phyloP scores from a whole-genome alignment of 225 moss, liverwort and hornwort species.

The Physcomitrium patens region DNA sequence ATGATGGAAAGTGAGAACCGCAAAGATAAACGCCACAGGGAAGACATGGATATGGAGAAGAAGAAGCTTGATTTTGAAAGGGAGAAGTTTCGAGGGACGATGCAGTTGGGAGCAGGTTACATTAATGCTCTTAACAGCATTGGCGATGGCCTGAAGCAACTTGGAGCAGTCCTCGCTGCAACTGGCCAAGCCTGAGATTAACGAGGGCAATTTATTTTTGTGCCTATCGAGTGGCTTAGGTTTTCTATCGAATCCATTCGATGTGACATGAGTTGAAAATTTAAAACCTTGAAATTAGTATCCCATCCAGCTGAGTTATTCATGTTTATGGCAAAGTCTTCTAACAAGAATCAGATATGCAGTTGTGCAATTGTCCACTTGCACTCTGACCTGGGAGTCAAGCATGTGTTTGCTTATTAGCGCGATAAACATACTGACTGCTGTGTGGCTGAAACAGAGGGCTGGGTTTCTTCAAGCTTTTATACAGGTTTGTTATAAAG shows the following conservation, averaged over 20 bases:
- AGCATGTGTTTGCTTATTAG: constrained; percentile 7
- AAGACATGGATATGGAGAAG: constrained; percentile 66
- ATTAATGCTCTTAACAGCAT: constrained; percentile 71
- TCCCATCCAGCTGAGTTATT: constrained; percentile 14
- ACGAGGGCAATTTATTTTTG: background rate
- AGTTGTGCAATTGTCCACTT: background rate
- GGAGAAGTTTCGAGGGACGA: constrained; percentile 59
- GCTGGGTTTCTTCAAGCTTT: constrained; percentile 17
- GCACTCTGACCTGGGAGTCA: constrained; percentile 24
- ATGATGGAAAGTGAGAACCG: constrained; percentile 79
- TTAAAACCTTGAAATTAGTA: constrained; percentile 2
- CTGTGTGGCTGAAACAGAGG: constrained; percentile 24
- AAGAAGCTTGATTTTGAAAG: constrained; percentile 61
- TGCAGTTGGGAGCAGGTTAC: constrained; percentile 68
- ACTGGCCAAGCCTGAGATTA: constrained; percentile 35
- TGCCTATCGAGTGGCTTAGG: background rate
- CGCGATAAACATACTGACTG: constrained; percentile 27
- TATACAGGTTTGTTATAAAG: constrained; percentile 33
- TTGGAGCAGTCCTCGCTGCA: constrained; percentile 55
- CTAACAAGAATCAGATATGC: background rate
- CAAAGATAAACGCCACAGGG: constrained; percentile 76
- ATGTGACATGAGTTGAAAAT: constrained; percentile 10
- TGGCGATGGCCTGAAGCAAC: constrained; percentile 69
- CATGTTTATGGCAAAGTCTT: constrained; percentile 13
- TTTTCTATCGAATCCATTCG: background rate